phyloP scores from a whole-genome alignment of 2,329 filamentous ascomycete genomes.

The Pestalotiopsis fici region DNA sequence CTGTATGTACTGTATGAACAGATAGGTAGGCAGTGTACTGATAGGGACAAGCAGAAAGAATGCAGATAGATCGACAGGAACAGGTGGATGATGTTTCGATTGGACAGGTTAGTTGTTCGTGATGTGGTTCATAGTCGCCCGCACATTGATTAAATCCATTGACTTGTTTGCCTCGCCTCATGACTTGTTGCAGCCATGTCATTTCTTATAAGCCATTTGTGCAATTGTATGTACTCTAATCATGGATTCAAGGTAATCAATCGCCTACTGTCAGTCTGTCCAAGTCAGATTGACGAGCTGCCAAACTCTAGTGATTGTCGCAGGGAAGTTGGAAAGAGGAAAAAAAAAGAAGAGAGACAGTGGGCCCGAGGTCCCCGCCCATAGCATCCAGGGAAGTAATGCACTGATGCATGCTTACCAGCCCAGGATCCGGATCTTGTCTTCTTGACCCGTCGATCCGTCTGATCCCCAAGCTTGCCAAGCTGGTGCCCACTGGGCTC shows the following conservation, averaged over 20 bases:
- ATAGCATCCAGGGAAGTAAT: neutral
- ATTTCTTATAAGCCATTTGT: neutral
- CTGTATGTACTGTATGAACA: too few relatives aligned
- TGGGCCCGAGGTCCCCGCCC: neutral
- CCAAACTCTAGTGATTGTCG: neutral
- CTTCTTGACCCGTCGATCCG: neutral
- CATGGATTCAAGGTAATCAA: neutral
- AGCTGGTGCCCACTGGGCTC: neutral
- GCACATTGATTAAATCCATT: too few relatives aligned
- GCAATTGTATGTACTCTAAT: neutral
- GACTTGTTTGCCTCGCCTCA: too few relatives aligned
- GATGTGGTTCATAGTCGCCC: too few relatives aligned
- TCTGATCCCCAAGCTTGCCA: neutral
- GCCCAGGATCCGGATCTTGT: neutral
- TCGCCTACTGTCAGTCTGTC: neutral
- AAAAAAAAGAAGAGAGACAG: neutral
- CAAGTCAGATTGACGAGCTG: neutral
- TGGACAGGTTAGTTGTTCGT: too few relatives aligned
- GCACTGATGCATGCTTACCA: neutral
- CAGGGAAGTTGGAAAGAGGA: neutral
- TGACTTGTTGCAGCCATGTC: neutral
- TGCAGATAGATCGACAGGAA: too few relatives aligned
- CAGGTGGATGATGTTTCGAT: too few relatives aligned
- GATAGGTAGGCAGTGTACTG: too few relatives aligned
- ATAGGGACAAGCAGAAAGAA: too few relatives aligned